Conservation (phyloP, 116 monocot genomes). For the Posidonia oceanica region DNA sequence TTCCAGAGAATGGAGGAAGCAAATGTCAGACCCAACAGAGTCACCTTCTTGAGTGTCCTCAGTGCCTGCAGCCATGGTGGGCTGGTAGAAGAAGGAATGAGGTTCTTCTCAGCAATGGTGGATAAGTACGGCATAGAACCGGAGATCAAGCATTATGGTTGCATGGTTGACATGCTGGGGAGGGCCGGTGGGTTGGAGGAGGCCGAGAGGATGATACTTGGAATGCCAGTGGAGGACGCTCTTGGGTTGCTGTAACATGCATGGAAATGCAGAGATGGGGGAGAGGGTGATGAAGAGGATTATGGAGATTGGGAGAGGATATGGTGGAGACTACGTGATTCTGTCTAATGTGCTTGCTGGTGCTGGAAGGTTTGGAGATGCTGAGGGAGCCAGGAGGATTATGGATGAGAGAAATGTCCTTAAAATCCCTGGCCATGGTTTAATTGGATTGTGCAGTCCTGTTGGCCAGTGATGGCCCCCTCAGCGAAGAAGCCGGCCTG, state of each 20-base stretch:
- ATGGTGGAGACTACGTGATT: slow-evolving; percentile 62
- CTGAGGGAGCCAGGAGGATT: slow-evolving; percentile 42
- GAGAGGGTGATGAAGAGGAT: slow-evolving; percentile 57
- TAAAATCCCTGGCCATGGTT: slow-evolving; percentile 51
- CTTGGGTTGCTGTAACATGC: slow-evolving; percentile 46
- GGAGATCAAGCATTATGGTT: slow-evolving; percentile 66
- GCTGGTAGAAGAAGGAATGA: slow-evolving; percentile 57
- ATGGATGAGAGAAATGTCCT: slow-evolving; percentile 42
- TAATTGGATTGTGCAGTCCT: not conserved
- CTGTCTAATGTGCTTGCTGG: slow-evolving; percentile 50
- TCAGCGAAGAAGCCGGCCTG: too few species aligned
- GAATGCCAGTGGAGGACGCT: slow-evolving; percentile 53
- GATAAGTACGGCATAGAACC: slow-evolving; percentile 27
- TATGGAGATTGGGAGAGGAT: slow-evolving; percentile 34
- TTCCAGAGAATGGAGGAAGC: slow-evolving; percentile 29
- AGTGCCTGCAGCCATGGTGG: slow-evolving; percentile 84
- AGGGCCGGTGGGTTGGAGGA: slow-evolving; percentile 54
- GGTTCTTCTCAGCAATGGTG: slow-evolving; percentile 40
- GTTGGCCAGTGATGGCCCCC: too few species aligned
- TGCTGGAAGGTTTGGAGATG: slow-evolving; percentile 54
- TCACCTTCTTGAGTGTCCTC: slow-evolving; percentile 58
- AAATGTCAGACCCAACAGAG: slow-evolving; percentile 35
- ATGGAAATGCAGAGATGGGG: slow-evolving; percentile 62
- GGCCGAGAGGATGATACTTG: slow-evolving; percentile 40
- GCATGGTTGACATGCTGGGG: slow-evolving; percentile 73